phyloP scores from a whole-genome alignment of 2,329 filamentous ascomycete genomes.

The Penicillium sp. region DNA sequence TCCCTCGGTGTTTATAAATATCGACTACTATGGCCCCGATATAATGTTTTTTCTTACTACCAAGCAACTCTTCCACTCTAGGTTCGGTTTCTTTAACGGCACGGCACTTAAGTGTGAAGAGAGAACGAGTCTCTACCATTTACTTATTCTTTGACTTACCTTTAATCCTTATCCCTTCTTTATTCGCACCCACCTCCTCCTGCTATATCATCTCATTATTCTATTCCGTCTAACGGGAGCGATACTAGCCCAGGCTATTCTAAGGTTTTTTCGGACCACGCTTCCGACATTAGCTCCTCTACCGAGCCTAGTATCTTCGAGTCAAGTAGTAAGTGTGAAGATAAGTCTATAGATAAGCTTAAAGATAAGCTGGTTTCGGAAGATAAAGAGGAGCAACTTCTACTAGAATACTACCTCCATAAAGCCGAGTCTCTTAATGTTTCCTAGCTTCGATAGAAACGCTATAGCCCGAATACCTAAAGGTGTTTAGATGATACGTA shows the following conservation, averaged over 20 bases:
- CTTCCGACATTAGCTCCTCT: slow-evolving; percentile 9
- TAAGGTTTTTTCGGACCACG: slow-evolving; percentile 22
- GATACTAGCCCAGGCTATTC: slow-evolving; percentile 16
- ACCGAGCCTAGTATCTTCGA: slow-evolving; percentile 6
- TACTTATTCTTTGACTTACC: slow-evolving; percentile 2
- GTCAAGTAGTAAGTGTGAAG: slow-evolving; percentile 12
- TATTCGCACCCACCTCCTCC: neutral
- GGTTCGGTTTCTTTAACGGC: slow-evolving; percentile 9
- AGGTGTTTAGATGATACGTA: too few species aligned
- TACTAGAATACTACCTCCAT: too few species aligned
- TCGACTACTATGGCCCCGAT: neutral
- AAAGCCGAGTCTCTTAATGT: too few species aligned
- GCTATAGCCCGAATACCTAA: too few species aligned
- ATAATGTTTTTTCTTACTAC: slow-evolving; percentile 9
- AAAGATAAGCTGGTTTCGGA: slow-evolving; percentile 11
- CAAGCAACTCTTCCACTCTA: slow-evolving; percentile 8
- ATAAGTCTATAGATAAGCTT: slow-evolving; percentile 14
- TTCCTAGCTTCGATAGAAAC: too few species aligned
- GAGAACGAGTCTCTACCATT: too few species aligned
- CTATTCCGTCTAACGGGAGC: slow-evolving; percentile 18
- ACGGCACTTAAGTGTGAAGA: slow-evolving; percentile 1
- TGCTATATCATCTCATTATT: slow-evolving; percentile 5
- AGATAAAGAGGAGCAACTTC: neutral
- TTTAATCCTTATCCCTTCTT: slow-evolving; percentile 2
- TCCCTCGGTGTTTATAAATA: slow-evolving; percentile 20